Percentiles rank a stretch among this genome's conserved stretches.
Evolutionary conservation across 495 filamentous ascomycete species (phyloP).

Genomic region (Aspergillus hancockii): DNA sequence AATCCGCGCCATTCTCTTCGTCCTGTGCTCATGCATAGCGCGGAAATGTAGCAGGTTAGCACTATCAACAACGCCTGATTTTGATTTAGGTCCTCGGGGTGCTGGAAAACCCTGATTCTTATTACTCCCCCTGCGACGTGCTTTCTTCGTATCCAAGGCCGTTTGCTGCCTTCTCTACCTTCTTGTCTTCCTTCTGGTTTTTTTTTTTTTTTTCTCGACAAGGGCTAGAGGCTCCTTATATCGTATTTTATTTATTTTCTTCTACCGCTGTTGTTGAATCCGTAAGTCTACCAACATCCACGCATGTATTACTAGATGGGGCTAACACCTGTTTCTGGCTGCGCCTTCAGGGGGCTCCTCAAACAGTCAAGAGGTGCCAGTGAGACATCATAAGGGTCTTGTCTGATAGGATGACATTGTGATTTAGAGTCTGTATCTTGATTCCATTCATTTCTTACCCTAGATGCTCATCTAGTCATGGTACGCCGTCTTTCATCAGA

Average conservation of each 20-base stretch:
- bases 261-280: constrained; percentile 8
- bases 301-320: neutral
- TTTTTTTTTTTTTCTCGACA: constrained; percentile 14
- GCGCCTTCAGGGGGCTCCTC: constrained; percentile 18
- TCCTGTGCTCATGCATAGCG: constrained; percentile 11
- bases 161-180: neutral
- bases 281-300: constrained; percentile 19
- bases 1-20: constrained; percentile 13
- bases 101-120: constrained; percentile 25
- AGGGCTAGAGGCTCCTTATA: constrained; percentile 28
- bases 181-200: constrained; percentile 8
- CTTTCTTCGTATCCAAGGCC: constrained; percentile 8
- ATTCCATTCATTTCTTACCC: constrained; percentile 19
- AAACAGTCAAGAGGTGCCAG: constrained; percentile 8
- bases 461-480: constrained; percentile 11
- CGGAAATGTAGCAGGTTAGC: constrained; percentile 21
- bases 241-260: constrained; percentile 10
- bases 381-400: constrained; percentile 14
- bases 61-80: constrained; percentile 25
- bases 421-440: constrained; percentile 7
- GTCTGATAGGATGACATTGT: constrained; percentile 19
- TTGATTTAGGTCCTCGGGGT: constrained; percentile 23
- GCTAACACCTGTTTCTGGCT: constrained; percentile 11
- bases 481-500: constrained; percentile 15
- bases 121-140: constrained; percentile 21